These are phyloP conservation scores for Saprolegnia parasitica DNA, from an alignment of 352 stramenopile species.

Conservation along the genomic window DNA sequence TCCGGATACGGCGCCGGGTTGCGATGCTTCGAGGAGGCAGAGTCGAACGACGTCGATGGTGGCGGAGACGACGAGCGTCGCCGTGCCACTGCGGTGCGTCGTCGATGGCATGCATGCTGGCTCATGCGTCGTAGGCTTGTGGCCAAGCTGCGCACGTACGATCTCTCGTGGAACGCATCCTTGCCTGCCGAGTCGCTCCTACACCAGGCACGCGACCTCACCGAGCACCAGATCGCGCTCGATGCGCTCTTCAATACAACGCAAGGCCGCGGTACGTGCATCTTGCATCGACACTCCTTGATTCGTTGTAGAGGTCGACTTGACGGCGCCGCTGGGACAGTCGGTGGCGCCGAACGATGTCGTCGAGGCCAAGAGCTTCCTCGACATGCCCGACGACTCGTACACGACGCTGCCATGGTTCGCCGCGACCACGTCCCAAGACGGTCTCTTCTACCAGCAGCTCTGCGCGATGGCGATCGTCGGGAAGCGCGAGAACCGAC, in stretches of 20 bases:
- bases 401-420: constrained; percentile 31
- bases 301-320: constrained; percentile 46
- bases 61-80: too few relatives aligned
- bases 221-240: constrained; percentile 47
- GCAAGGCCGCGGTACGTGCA: constrained; percentile 40
- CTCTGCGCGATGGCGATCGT: constrained; percentile 77
- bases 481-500: constrained; percentile 37
- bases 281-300: too few relatives aligned
- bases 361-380: constrained; percentile 60
- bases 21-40: too few relatives aligned
- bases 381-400: constrained; percentile 60
- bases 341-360: constrained; percentile 71
- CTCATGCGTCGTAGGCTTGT: constrained; percentile 44
- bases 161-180: constrained; percentile 72
- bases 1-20: too few relatives aligned
- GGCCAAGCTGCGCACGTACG: constrained; percentile 75
- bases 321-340: constrained; percentile 58
- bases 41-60: too few relatives aligned
- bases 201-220: constrained; percentile 43
- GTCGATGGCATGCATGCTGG: too few relatives aligned
- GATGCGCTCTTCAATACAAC: constrained; percentile 81
- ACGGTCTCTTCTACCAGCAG: constrained; percentile 81
- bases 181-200: constrained; percentile 70
- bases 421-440: constrained; percentile 30
- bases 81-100: too few relatives aligned